Conservation (phyloP, 75 land plant genomes). For the Isoetes taiwanensis region DNA sequence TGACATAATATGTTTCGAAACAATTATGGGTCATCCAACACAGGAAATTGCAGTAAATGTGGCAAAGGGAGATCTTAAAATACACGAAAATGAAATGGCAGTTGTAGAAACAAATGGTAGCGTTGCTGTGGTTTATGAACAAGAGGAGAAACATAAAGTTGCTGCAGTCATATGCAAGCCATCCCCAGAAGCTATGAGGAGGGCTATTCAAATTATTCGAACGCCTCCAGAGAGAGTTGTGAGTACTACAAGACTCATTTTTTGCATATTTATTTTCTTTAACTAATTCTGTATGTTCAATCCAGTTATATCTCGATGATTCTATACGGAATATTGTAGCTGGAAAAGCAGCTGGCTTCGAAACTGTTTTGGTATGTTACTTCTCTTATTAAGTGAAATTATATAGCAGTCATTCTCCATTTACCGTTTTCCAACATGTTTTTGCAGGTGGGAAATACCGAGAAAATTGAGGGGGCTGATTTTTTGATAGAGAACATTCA, state of each 20-base stretch:
- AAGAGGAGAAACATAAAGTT: not conserved
- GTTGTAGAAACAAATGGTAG: not conserved
- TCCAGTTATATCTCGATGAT: constrained; percentile 3
- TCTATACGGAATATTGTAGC: constrained; percentile 3
- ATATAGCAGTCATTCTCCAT: not conserved
- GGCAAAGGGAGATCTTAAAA: too few species aligned
- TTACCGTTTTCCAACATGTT: not conserved
- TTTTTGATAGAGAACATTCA: not conserved
- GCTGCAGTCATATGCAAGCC: constrained; percentile 1
- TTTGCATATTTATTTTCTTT: too few species aligned
- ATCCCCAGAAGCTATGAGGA: constrained; percentile 1
- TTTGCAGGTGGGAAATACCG: not conserved
- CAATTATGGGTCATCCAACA: not conserved
- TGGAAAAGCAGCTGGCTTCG: not conserved
- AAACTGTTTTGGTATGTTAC: not conserved
- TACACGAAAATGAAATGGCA: too few species aligned
- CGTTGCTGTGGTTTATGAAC: constrained; percentile 3
- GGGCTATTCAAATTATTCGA: not conserved
- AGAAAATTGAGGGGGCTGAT: not conserved
- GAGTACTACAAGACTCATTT: too few species aligned
- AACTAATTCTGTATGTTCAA: too few species aligned
- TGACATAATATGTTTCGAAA: not conserved
- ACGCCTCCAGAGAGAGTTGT: not conserved
- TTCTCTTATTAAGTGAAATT: not conserved
- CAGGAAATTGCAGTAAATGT: too few species aligned